A percentile compares a stretch with the other conserved stretches of the same genome.
Evolutionary conservation across 257 asterid genomes (phyloP).

Genomic region (Solanum microdontum): DNA sequence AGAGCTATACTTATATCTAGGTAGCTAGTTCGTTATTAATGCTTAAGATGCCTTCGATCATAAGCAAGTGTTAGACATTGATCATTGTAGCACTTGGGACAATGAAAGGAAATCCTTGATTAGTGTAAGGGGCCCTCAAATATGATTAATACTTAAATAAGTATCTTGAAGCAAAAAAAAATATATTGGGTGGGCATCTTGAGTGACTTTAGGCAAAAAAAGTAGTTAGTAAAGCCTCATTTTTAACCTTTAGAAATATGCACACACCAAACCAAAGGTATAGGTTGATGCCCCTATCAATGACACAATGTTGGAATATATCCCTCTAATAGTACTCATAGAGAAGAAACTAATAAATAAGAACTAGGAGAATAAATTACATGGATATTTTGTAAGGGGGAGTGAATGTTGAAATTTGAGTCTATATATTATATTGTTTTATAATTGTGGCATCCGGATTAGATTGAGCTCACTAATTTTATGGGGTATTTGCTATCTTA

Average conservation of each 20-base stretch:
- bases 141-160: not conserved
- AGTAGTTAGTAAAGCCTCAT: conserved; percentile 22
- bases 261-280: conserved; percentile 32
- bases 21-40: not conserved
- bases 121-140: not conserved
- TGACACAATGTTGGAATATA: conserved; percentile 23
- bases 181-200: conserved; percentile 45
- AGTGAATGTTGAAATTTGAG: not conserved
- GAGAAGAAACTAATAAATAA: not conserved
- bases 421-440: not conserved
- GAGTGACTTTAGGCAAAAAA: conserved; percentile 31
- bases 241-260: conserved; percentile 35
- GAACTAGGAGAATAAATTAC: not conserved
- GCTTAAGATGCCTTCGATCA: not conserved
- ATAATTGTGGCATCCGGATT: not conserved
- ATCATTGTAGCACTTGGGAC: not conserved
- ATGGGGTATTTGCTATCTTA: not conserved
- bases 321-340: conserved; percentile 1
- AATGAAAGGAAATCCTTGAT: not conserved
- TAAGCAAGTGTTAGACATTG: not conserved
- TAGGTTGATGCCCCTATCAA: conserved; percentile 22
- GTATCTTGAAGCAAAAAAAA: not conserved
- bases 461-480: not conserved
- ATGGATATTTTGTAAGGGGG: not conserved
- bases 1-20: not conserved